Conservation (phyloP, 805 yeast genomes). For the Metschnikowia drakensbergensis region DNA sequence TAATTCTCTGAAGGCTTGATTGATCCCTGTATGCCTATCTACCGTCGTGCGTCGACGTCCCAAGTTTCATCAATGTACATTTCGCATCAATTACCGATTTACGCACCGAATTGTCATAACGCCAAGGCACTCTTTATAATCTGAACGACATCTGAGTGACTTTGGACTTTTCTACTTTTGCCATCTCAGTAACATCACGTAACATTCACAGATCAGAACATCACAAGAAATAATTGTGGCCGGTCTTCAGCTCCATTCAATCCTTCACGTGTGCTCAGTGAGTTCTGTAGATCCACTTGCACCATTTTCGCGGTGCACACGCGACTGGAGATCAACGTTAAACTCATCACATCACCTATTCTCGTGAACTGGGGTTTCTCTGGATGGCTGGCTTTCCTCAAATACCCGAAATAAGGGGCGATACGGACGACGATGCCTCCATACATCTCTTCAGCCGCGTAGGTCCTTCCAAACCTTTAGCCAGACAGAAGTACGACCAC, state of each 20-base stretch:
- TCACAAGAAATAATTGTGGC: no score
- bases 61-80: not conserved
- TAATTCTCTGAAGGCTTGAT: no score
- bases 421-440: slow-evolving; percentile 41
- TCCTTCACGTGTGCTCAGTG: no score
- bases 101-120: no score
- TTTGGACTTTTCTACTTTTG: no score
- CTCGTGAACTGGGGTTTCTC: not conserved
- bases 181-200: no score
- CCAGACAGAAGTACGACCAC: slow-evolving; percentile 12
- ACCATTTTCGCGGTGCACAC: slow-evolving; percentile 1
- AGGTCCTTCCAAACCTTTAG: slow-evolving; percentile 37
- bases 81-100: not conserved
- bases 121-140: no score
- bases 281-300: not conserved
- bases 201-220: no score
- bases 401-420: slow-evolving; percentile 36
- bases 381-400: slow-evolving; percentile 28
- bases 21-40: no score
- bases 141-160: no score
- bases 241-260: no score
- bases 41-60: no score
- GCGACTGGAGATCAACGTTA: not conserved
- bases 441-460: slow-evolving; percentile 36
- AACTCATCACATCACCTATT: not conserved